Base-by-base conservation (phyloP, 2,329 filamentous ascomycete species). In the Claviceps paspali region DNA sequence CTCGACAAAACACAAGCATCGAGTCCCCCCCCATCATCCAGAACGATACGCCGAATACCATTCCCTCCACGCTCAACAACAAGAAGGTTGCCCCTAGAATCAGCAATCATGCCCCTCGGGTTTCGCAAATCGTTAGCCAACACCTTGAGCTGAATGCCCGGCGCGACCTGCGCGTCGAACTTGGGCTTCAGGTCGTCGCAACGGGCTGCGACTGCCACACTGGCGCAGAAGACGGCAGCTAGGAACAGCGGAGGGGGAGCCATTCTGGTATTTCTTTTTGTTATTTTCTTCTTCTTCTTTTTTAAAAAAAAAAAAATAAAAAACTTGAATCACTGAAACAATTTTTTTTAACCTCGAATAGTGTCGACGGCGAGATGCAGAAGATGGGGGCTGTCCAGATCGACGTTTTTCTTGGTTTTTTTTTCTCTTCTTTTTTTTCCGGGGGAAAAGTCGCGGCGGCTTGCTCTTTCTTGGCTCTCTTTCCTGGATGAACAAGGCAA, bases 1-100 rank as follows among this genome's bases (percentile, higher is more conserved):
- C 47, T 54, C 32, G 49, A 50, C 18, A 42, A 38, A 15, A 53
- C 49, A 38, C 55, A 57, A 15, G 55, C 48, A 14, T 52, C 42
- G 2, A 49, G 34, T 12, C 46, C 49, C 22, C 46, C 47, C 12
- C 46, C 50, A 23, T 54, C 53, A 3, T 54, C 51, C 35, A 62
- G 41, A 19, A 52, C 50, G 19, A 61, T 40, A 7, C 54, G 50
- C 18, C 48, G 46, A 17, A 64, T 49, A 7, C 59, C 59, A 7
- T 42, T 36, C 19, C 41, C 46, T 3, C 47, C 45, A 28, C 47
- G 43, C 40, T 60, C 53, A 9, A 51, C 49, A 7, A 63, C 47
- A 9, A 64, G 51, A 15, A 63, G 41, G 42, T 61, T 60, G 4
- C 60, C 59, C 18, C 46, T 39, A 0, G 44, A 41, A 40, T 64